phyloP scores from a whole-genome alignment of 148 eudicot species.

The Amaranthus cruentus region DNA sequence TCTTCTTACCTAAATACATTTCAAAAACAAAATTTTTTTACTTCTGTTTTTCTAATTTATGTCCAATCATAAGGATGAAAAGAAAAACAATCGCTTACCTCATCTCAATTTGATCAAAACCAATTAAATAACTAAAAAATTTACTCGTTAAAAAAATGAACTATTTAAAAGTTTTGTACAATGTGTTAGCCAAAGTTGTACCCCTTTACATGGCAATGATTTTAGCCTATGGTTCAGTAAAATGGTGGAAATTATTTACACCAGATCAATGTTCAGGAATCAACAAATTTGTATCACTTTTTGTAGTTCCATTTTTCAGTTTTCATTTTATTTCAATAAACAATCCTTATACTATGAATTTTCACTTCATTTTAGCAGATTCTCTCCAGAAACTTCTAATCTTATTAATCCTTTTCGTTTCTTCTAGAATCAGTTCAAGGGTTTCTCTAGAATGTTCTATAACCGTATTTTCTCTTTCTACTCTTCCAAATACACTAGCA shows the following conservation, averaged over 20 bases:
- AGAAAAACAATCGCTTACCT: not conserved
- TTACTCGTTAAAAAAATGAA: not conserved
- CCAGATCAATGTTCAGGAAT: not conserved
- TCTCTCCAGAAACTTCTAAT: not conserved
- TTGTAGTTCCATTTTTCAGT: not conserved
- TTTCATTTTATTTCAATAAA: not conserved
- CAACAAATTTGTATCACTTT: not conserved
- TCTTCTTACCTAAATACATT: not conserved
- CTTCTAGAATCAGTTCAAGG: conserved; percentile 1
- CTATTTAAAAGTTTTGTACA: not conserved
- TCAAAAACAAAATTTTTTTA: not conserved
- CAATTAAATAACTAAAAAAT: too few species aligned
- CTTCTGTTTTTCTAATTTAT: too few species aligned
- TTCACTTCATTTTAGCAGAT: not conserved
- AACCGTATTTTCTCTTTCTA: not conserved
- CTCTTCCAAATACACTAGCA: not conserved
- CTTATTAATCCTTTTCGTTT: not conserved
- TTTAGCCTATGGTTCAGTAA: not conserved
- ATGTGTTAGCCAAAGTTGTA: not conserved
- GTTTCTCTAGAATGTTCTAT: conserved; percentile 4
- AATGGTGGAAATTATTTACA: conserved; percentile 1
- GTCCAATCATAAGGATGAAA: too few species aligned
- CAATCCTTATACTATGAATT: not conserved
- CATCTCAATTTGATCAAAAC: not conserved
- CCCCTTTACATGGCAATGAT: conserved; percentile 3